Evolutionary conservation across 1,284 basidiomycete genomes (phyloP).

Genomic region (Ganoderma lucidum): DNA sequence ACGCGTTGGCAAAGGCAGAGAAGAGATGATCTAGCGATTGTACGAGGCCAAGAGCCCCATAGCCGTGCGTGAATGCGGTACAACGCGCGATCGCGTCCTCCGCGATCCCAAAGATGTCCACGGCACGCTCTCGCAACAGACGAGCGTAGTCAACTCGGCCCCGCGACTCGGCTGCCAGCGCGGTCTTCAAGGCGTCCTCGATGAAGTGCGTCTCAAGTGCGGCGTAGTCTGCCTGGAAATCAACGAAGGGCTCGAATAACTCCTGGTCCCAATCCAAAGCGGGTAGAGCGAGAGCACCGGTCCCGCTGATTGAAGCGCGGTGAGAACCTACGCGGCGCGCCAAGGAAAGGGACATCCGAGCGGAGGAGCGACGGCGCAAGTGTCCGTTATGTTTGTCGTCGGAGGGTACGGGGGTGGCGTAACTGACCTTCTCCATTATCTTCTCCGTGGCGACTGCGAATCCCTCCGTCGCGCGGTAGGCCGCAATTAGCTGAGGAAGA

Average conservation of each 20-base stretch:
- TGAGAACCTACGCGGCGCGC: conserved; percentile 58
- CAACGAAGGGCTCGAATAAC: conserved; percentile 91
- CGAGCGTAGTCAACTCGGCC: conserved; percentile 64
- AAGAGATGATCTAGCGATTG: conserved; percentile 78
- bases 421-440: conserved; percentile 78
- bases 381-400: conserved; percentile 25
- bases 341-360: conserved; percentile 81
- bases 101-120: conserved; percentile 77
- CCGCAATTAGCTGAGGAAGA: conserved; percentile 74
- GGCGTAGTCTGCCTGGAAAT: conserved; percentile 86
- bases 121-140: conserved; percentile 72
- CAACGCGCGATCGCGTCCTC: conserved; percentile 84
- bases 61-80: conserved; percentile 86
- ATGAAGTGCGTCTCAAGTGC: conserved; percentile 77
- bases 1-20: conserved; percentile 69
- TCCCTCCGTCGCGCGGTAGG: conserved; percentile 81
- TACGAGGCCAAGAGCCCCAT: conserved; percentile 78
- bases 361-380: conserved; percentile 56
- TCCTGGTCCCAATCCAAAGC: conserved; percentile 86
- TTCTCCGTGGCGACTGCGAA: conserved; percentile 78
- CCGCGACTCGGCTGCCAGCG: conserved; percentile 41
- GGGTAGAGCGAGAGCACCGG: conserved; percentile 34
- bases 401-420: conserved; percentile 43
- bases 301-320: conserved; percentile 44
- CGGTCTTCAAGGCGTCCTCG: conserved; percentile 60